Conservation (phyloP, 176 grass and related monocot genomes). For the Triticum dicoccoides region DNA sequence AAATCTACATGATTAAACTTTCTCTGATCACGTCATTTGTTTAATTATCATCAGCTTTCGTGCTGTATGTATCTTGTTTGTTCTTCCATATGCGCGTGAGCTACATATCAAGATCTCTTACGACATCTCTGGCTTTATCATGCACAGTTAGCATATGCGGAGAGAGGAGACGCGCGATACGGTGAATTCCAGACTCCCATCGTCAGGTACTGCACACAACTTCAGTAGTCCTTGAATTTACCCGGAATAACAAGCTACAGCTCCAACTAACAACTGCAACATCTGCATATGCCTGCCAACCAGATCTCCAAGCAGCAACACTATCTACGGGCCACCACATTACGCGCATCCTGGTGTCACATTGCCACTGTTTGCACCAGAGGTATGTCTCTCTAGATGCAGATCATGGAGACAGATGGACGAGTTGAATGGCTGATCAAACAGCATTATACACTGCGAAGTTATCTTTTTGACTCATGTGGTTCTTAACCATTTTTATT, state of each 20-base stretch:
- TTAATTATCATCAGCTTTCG: background rate
- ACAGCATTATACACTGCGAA: constrained; percentile 16
- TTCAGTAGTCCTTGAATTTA: background rate
- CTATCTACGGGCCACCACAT: constrained; percentile 33
- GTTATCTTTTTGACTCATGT: background rate
- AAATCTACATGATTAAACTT: background rate
- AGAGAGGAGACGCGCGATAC: constrained; percentile 39
- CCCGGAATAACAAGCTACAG: background rate
- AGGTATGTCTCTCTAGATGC: constrained; percentile 27
- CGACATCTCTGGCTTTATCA: background rate
- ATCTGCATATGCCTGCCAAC: constrained; percentile 8
- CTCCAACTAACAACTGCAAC: constrained; percentile 12
- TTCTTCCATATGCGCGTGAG: constrained; percentile 13
- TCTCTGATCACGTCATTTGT: background rate
- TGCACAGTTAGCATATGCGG: constrained; percentile 44
- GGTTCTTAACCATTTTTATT: background rate
- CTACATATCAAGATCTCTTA: constrained; percentile 8
- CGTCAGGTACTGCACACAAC: constrained; percentile 39
- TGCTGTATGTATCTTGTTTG: background rate
- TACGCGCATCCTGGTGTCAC: constrained; percentile 36
- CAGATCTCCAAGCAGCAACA: constrained; percentile 47
- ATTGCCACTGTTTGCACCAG: constrained; percentile 48
- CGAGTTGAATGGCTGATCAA: background rate
- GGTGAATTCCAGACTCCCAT: constrained; percentile 45
- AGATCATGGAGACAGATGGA: background rate